Conservation (phyloP, 2,329 filamentous ascomycete species). For the Beauveria sp. region DNA sequence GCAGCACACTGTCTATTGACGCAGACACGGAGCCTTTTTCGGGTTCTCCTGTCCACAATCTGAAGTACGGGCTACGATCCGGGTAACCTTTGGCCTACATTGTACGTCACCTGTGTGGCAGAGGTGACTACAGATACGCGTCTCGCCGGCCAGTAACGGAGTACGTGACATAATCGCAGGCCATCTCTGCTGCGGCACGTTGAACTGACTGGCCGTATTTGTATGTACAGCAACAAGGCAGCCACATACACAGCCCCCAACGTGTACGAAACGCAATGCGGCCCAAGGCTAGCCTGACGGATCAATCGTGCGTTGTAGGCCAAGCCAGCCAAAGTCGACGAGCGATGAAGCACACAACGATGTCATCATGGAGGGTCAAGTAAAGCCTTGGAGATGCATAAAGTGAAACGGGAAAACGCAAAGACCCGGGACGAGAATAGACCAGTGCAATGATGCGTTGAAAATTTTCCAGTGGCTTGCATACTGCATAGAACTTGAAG, state of each 20-base stretch:
- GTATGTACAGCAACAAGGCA: background rate
- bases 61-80: background rate
- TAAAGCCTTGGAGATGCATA: background rate
- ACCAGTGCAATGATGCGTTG: background rate
- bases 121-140: background rate
- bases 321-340: background rate
- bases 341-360: background rate
- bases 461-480: slow-evolving; percentile 17
- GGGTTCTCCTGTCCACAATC: too few relatives aligned
- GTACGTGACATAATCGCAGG: background rate
- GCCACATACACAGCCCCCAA: background rate
- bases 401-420: background rate
- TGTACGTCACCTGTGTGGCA: background rate
- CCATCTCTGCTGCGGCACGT: background rate
- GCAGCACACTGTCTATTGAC: background rate
- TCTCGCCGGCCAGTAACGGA: background rate
- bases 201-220: background rate
- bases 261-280: slow-evolving; percentile 9
- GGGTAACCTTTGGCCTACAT: background rate
- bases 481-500: slow-evolving; percentile 25
- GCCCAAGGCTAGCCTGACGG: slow-evolving; percentile 9
- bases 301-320: background rate
- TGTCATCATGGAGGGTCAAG: background rate
- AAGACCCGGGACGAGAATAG: too few relatives aligned
- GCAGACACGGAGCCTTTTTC: background rate